phyloP scores from a whole-genome alignment of 257 asterid genomes.

The Fraxinus quadrangulata region DNA sequence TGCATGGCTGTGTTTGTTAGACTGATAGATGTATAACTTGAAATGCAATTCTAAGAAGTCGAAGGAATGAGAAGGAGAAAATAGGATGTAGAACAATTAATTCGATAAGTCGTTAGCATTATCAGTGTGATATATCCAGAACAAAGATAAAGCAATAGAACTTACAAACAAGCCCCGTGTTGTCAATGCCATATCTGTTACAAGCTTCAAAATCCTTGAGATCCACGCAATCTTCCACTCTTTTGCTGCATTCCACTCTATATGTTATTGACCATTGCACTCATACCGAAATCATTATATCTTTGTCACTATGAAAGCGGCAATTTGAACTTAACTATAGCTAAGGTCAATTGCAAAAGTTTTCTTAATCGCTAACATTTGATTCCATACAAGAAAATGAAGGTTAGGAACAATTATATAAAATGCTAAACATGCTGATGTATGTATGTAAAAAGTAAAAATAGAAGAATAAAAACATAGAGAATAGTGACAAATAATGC shows the following conservation, averaged over 20 bases:
- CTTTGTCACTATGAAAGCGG: background rate
- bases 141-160: background rate
- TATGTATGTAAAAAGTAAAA: background rate
- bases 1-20: background rate
- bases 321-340: slow-evolving; percentile 9
- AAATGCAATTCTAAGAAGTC: background rate
- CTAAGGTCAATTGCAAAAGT: background rate
- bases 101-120: background rate
- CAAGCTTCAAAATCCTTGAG: slow-evolving; percentile 75
- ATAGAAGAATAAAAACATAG: background rate
- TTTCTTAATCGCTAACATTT: background rate
- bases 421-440: background rate
- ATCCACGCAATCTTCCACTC: slow-evolving; percentile 70
- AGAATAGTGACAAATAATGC: background rate
- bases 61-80: background rate
- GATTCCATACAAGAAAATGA: slow-evolving; percentile 1
- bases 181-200: slow-evolving; percentile 69
- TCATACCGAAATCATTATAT: background rate
- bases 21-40: background rate
- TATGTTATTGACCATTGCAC: slow-evolving; percentile 15
- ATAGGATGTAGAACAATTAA: background rate
- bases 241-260: slow-evolving; percentile 64
- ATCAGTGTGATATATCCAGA: background rate
- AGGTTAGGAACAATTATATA: background rate
- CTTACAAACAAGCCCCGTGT: slow-evolving; percentile 88